These are phyloP conservation scores for Clarireedia sp. DNA, from an alignment of 2,329 filamentous ascomycete species.

Conservation along the genomic window DNA sequence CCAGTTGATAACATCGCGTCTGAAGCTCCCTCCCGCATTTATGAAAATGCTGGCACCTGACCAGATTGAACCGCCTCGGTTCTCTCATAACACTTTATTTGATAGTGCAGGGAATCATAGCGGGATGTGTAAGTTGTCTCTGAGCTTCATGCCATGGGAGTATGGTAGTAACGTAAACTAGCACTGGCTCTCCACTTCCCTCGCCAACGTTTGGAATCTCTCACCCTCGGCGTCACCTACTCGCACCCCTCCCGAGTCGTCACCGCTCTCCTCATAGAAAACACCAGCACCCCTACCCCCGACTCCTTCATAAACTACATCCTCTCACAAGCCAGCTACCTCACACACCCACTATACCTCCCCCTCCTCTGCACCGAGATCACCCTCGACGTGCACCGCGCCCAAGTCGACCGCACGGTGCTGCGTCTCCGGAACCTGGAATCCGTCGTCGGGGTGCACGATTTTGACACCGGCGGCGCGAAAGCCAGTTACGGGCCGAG, in stretches of 20 bases:
- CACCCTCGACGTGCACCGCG: neutral
- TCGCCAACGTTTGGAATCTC: neutral
- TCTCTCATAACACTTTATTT: constrained; percentile 1
- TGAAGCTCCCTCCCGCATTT: neutral
- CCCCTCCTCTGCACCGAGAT: neutral
- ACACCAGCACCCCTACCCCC: neutral
- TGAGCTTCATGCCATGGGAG: neutral
- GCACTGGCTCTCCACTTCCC: constrained; percentile 2
- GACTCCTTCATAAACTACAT: neutral
- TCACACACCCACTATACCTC: neutral
- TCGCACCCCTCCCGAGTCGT: neutral
- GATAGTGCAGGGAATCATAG: neutral
- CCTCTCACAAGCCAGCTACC: neutral
- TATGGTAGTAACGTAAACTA: neutral
- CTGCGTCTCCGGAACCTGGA: neutral
- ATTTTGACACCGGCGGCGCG: neutral
- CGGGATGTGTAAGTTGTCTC: neutral
- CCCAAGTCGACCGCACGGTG: neutral
- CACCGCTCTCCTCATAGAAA: neutral
- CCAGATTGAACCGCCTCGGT: constrained; percentile 3
- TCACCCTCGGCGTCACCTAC: neutral
- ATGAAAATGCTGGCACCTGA: constrained; percentile 2
- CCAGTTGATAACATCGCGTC: neutral
- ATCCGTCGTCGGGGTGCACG: neutral
- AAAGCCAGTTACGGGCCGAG: neutral